These are phyloP conservation scores for Trypanosoma lewisi DNA, from an alignment of 208 protist genomes.

Conservation along the genomic window DNA sequence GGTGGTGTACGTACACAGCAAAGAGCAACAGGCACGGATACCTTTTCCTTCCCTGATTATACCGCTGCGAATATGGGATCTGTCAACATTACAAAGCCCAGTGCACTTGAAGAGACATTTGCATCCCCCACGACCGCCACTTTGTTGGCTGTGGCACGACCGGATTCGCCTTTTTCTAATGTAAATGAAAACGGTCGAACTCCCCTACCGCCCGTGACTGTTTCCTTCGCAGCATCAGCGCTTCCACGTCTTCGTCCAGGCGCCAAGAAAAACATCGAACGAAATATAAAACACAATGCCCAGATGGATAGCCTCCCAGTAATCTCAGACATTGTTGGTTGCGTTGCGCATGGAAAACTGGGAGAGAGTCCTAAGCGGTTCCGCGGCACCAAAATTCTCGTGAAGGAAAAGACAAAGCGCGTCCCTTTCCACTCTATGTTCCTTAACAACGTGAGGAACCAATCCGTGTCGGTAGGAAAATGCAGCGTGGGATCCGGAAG, in stretches of 20 bases:
- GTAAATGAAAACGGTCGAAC: not conserved
- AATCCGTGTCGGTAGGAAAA: not conserved
- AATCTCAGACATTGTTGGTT: constrained; percentile 8
- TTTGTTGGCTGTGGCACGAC: not conserved
- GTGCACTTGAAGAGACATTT: not conserved
- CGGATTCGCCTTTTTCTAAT: not conserved
- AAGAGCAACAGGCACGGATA: not conserved
- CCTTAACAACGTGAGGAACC: not conserved
- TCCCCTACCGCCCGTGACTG: constrained; percentile 8
- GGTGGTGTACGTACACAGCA: no score
- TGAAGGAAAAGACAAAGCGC: constrained; percentile 15
- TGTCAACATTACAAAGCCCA: not conserved
- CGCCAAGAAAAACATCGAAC: constrained; percentile 6
- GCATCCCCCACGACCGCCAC: not conserved
- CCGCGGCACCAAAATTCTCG: constrained; percentile 29
- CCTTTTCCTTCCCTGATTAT: not conserved
- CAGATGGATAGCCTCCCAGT: constrained; percentile 3
- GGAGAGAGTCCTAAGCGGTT: constrained; percentile 10
- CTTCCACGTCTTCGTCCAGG: constrained; percentile 17
- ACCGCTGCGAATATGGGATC: not conserved
- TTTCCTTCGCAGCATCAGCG: constrained; percentile 1
- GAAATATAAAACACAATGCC: constrained; percentile 11
- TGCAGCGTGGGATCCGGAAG: not conserved
- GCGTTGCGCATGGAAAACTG: not conserved
- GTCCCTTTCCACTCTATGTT: constrained; percentile 14